These are phyloP conservation scores for Lachnellula hyalina DNA, from an alignment of 2,329 filamentous ascomycete genomes.

Conservation along the genomic window DNA sequence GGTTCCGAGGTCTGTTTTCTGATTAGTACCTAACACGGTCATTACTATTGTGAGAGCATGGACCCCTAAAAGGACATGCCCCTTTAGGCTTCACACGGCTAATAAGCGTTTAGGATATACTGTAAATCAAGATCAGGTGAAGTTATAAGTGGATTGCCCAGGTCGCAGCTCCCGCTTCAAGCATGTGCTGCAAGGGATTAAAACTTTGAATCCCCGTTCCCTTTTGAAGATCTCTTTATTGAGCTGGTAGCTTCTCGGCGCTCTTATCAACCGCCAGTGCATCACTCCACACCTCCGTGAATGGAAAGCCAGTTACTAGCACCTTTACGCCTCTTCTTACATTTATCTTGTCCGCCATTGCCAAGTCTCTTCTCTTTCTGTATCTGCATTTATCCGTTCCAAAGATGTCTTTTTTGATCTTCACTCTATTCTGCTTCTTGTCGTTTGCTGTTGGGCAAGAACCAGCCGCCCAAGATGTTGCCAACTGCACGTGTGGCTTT, in stretches of 20 bases:
- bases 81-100: not conserved
- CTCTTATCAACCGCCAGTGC: not conserved
- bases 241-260: not conserved
- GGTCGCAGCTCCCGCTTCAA: not conserved
- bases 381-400: not conserved
- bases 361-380: not conserved
- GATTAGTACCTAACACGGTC: not conserved
- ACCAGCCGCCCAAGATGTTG: constrained; percentile 1
- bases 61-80: not conserved
- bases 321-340: not conserved
- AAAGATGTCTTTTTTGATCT: not conserved
- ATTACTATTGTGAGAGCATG: not conserved
- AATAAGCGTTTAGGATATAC: not conserved
- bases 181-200: not conserved
- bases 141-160: not conserved
- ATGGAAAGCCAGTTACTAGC: not conserved
- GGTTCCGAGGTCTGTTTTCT: not conserved
- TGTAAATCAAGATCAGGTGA: not conserved
- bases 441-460: not conserved
- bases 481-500: constrained; percentile 41
- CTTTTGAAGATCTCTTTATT: not conserved
- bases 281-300: not conserved
- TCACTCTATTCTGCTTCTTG: not conserved
- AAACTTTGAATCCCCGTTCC: not conserved
- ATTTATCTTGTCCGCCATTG: not conserved